Evolutionary conservation across 2,329 filamentous ascomycete species (phyloP), one percentile per base, ranked within the genome.

Genomic region (Alternaria triticina): DNA sequence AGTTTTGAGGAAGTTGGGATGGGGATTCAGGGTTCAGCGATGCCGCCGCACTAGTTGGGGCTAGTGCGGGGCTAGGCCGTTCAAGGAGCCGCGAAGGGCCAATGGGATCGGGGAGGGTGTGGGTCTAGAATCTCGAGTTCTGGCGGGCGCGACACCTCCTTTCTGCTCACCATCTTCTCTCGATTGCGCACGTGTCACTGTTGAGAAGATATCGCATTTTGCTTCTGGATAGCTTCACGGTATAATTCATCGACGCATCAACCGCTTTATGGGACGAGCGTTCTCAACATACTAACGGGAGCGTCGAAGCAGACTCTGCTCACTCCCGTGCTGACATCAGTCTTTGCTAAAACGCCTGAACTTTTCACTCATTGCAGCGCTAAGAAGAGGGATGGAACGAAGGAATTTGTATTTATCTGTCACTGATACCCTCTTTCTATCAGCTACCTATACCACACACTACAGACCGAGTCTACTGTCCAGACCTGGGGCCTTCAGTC

Each of bases 1-100:
- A 28, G 52, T 54, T 54, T 44, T 66, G 64, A 63, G 57, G 64
- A 66, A 58, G 64, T 64, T 63, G 64, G 61, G 64, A 66, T 66
- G 62, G 25, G 13, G 44, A 17, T 22, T 30, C 49, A 45, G 45
- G 50, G 56, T 58, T 49, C 54, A 23, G 54, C 40, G 62, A 55
- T 28, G 51, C 51, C 15, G 15, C 23, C 20, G 49, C 20, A 25
- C 49, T 52, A 40, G 30, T 11, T n/a, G 0, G 3, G 3, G 5
- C 47, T 66, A 66, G 64, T 61, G 64, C 64, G 57, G 60, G 61
- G 64, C 52, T 57, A 59, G 20, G 17, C 43, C 17, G 6, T 8
- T 8, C 0, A 0, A 23, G 30, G 49, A 17, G n/a, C n/a, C 9
- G 36, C 1, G 36, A 0, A 36, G 13, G 7, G 10, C 49, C 49